Conservation (phyloP, 2,329 filamentous ascomycete species). For the Stylonectria norvegica region DNA sequence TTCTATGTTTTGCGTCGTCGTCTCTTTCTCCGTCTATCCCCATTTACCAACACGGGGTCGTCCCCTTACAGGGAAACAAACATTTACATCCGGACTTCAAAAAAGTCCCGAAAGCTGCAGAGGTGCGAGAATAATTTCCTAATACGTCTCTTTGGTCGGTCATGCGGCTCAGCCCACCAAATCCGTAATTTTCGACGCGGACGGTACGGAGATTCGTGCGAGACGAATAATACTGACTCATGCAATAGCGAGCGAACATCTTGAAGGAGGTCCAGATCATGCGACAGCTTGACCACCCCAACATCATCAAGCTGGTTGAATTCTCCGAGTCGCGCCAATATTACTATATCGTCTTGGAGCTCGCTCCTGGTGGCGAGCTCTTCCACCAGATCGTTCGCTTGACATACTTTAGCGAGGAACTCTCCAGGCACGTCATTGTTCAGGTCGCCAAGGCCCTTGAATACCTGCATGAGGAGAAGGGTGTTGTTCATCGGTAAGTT, state of each 20-base stretch:
- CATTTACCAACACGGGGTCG: conserved; percentile 54
- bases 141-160: conserved; percentile 25
- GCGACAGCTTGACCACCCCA: conserved; percentile 93
- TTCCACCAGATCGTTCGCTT: conserved; percentile 98
- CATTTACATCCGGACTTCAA: conserved; percentile 96
- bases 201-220: conserved; percentile 15
- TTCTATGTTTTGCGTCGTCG: conserved; percentile 14
- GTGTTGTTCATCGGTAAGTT: conserved; percentile 91
- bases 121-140: conserved; percentile 69
- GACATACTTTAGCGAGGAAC: conserved; percentile 96
- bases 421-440: conserved; percentile 89
- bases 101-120: conserved; percentile 90
- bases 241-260: conserved; percentile 84
- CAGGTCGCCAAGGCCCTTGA: conserved; percentile 94
- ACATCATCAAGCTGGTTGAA: conserved; percentile 89
- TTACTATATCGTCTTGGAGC: conserved; percentile 95
- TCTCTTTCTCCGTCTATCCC: conserved; percentile 21
- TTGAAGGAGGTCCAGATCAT: conserved; percentile 99
- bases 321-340: conserved; percentile 93
- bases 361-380: conserved; percentile 91
- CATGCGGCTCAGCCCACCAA: conserved; percentile 2
- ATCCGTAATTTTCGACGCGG: conserved; percentile 15
- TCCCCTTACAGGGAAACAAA: conserved; percentile 69
- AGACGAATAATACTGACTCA: conserved; percentile 26
- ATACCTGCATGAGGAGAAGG: conserved; percentile 90